Conservation (phyloP, 2,329 filamentous ascomycete species). For the Pseudogymnoascus sp. region DNA sequence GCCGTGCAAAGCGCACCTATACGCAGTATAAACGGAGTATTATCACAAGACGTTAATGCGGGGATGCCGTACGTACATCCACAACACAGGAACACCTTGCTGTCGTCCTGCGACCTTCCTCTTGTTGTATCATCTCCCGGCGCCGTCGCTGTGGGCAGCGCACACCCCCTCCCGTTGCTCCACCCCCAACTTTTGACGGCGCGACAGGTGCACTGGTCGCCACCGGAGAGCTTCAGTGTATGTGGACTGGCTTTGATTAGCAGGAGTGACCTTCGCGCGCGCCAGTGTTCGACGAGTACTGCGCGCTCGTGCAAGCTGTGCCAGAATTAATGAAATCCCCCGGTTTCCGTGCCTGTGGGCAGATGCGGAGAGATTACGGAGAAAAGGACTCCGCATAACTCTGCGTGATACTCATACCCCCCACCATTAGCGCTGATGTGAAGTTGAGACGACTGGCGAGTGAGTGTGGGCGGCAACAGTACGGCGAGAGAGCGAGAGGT, state of each 20-base stretch:
- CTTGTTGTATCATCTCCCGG: not conserved
- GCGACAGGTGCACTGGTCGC: not conserved
- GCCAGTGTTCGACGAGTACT: not conserved
- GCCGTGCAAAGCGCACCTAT: not conserved
- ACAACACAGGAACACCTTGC: not conserved
- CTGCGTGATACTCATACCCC: not conserved
- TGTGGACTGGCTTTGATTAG: not conserved
- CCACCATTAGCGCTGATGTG: conserved; percentile 6
- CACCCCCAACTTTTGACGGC: not conserved
- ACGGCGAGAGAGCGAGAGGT: not conserved
- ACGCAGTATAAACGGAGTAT: not conserved
- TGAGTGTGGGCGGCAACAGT: not conserved
- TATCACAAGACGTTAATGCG: not conserved
- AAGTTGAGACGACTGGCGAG: not conserved
- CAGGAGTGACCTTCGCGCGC: not conserved
- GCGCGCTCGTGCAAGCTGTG: not conserved
- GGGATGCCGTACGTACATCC: not conserved
- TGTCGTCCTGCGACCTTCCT: conserved; percentile 1
- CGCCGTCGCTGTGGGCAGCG: not conserved
- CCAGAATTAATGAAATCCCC: not conserved
- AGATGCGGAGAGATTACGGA: conserved; percentile 3
- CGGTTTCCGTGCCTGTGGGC: not conserved
- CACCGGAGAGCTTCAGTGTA: not conserved
- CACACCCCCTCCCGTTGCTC: not conserved
- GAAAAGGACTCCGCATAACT: not conserved